Conservation (phyloP, 2,329 filamentous ascomycete genomes). For the Fusarium sororula region DNA sequence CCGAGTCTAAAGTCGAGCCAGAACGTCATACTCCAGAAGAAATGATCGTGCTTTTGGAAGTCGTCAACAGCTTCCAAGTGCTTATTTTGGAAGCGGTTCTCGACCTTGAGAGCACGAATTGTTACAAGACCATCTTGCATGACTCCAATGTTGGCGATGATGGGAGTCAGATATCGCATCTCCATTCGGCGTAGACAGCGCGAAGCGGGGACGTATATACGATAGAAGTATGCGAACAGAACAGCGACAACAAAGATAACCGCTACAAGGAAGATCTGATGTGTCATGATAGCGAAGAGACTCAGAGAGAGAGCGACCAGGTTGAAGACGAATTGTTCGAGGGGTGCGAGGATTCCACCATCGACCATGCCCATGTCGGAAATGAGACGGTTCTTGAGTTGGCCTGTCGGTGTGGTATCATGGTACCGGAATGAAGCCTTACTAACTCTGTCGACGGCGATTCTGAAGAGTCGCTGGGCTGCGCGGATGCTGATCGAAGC, state of each 20-base stretch:
- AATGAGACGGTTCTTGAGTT: slow-evolving; percentile 91
- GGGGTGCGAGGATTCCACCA: slow-evolving; percentile 80
- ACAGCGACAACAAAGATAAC: slow-evolving; percentile 75
- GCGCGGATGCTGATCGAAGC: slow-evolving; percentile 83
- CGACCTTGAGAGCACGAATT: slow-evolving; percentile 82
- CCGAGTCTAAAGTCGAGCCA: slow-evolving; percentile 84
- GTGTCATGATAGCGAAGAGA: slow-evolving; percentile 79
- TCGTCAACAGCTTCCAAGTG: slow-evolving; percentile 85
- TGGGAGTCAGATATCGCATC: slow-evolving; percentile 86
- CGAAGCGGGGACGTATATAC: slow-evolving; percentile 81
- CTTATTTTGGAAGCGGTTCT: slow-evolving; percentile 80
- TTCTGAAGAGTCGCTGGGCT: slow-evolving; percentile 77
- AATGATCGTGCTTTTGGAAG: slow-evolving; percentile 95
- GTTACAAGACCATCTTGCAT: slow-evolving; percentile 87
- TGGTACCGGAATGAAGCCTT: slow-evolving; percentile 89
- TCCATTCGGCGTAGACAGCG: slow-evolving; percentile 85
- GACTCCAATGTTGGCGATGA: slow-evolving; percentile 93
- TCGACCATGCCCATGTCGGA: slow-evolving; percentile 91
- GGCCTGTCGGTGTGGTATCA: slow-evolving; percentile 87
- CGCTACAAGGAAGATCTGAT: slow-evolving; percentile 79
- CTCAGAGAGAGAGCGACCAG: slow-evolving; percentile 76
- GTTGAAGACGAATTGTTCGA: slow-evolving; percentile 76
- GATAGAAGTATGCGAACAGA: slow-evolving; percentile 78
- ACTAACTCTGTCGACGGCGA: slow-evolving; percentile 77
- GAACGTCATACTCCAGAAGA: slow-evolving; percentile 88